These are phyloP conservation scores for Dichotomopilus funicola DNA, from an alignment of 2,329 filamentous ascomycete genomes.

Conservation along the genomic window DNA sequence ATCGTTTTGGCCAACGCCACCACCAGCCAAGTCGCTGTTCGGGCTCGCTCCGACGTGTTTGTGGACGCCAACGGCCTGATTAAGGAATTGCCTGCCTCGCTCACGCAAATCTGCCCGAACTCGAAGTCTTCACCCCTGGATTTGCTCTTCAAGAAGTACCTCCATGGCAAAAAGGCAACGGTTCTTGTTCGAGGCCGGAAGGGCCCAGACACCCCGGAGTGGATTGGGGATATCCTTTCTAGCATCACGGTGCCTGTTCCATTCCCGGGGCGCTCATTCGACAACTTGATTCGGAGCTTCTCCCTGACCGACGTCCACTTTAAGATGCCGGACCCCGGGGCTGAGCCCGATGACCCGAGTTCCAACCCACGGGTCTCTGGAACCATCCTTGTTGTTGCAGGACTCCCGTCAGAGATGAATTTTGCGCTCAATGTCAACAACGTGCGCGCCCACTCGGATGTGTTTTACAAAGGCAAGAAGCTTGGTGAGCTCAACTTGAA, in stretches of 20 bases:
- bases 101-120: slow-evolving; percentile 69
- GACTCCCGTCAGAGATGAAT: slow-evolving; percentile 78
- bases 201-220: slow-evolving; percentile 65
- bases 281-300: slow-evolving; percentile 80
- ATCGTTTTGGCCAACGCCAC: slow-evolving; percentile 73
- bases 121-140: slow-evolving; percentile 79
- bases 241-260: slow-evolving; percentile 79
- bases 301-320: slow-evolving; percentile 82
- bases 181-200: slow-evolving; percentile 78
- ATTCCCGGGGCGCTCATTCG: slow-evolving; percentile 74
- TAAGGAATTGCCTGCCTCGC: slow-evolving; percentile 62
- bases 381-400: slow-evolving; percentile 70
- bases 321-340: slow-evolving; percentile 71
- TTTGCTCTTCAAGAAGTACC: slow-evolving; percentile 69
- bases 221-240: slow-evolving; percentile 74
- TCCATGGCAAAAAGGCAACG: slow-evolving; percentile 70
- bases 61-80: slow-evolving; percentile 68
- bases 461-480: slow-evolving; percentile 70
- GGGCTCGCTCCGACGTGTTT: slow-evolving; percentile 60
- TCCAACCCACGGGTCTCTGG: slow-evolving; percentile 76
- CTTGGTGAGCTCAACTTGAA: slow-evolving; percentile 73
- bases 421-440: slow-evolving; percentile 72
- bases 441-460: slow-evolving; percentile 70
- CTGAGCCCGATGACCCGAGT: slow-evolving; percentile 66
- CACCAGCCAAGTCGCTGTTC: slow-evolving; percentile 60